Evolutionary conservation across 805 yeast species (phyloP).

Genomic region (Spathaspora gorwiae): DNA sequence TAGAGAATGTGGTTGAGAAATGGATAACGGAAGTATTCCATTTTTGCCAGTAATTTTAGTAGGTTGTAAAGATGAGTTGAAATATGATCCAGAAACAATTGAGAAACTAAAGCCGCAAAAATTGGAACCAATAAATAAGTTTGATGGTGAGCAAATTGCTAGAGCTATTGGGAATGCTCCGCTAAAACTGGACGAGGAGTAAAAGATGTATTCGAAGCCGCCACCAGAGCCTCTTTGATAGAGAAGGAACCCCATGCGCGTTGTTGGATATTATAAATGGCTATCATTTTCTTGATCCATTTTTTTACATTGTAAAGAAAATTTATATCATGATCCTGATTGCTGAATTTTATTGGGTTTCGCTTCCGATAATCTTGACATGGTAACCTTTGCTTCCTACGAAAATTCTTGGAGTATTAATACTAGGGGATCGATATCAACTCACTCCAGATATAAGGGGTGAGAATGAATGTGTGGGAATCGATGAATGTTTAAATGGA

Average conservation of each 20-base stretch:
- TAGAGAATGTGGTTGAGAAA: constrained; percentile 89
- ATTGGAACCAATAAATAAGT: constrained; percentile 71
- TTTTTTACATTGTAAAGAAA: too few relatives aligned
- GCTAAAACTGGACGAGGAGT: constrained; percentile 89
- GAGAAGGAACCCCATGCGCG: constrained; percentile 46
- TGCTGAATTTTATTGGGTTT: too few relatives aligned
- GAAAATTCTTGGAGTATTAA: too few relatives aligned
- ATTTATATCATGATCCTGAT: too few relatives aligned
- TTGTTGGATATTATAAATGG: not conserved
- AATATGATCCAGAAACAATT: constrained; percentile 73
- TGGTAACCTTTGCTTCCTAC: too few relatives aligned
- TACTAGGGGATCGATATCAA: too few relatives aligned
- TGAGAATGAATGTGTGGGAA: too few relatives aligned
- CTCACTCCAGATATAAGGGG: too few relatives aligned
- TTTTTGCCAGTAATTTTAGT: constrained; percentile 86
- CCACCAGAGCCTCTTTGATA: constrained; percentile 83
- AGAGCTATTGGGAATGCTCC: constrained; percentile 87
- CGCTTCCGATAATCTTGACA: too few relatives aligned
- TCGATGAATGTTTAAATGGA: too few relatives aligned
- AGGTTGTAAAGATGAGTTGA: constrained; percentile 85
- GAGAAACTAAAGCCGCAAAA: constrained; percentile 69
- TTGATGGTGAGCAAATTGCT: constrained; percentile 83
- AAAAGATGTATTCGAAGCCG: constrained; percentile 85
- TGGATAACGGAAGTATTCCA: constrained; percentile 92
- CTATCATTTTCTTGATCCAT: too few relatives aligned